phyloP scores from a whole-genome alignment of 2,329 filamentous ascomycete species.

The Pestalotiopsis fici region DNA sequence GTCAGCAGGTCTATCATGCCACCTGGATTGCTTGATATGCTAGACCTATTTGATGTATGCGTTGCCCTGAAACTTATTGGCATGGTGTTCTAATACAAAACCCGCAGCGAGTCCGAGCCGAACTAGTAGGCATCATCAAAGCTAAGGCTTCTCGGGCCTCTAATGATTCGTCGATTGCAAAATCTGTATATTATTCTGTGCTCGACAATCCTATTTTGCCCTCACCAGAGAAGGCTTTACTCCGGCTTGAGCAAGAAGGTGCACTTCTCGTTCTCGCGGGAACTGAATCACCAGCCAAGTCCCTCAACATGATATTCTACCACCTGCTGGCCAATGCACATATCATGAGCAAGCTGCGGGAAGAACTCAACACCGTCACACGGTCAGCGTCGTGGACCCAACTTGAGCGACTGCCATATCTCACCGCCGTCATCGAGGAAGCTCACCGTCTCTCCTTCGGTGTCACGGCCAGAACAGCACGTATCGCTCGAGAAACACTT shows the following conservation, averaged over 20 bases:
- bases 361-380: neutral
- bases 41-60: constrained; percentile 24
- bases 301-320: neutral
- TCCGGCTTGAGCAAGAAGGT: constrained; percentile 1
- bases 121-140: constrained; percentile 19
- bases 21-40: constrained; percentile 23
- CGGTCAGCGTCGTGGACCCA: neutral
- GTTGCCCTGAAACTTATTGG: constrained; percentile 20
- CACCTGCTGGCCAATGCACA: neutral
- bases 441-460: neutral
- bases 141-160: neutral
- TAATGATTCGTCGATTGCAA: constrained; percentile 13
- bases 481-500: constrained; percentile 24
- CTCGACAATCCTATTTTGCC: neutral
- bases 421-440: neutral
- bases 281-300: neutral
- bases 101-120: constrained; percentile 22
- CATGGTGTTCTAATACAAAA: constrained; percentile 21
- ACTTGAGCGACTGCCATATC: constrained; percentile 1
- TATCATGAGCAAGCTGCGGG: neutral
- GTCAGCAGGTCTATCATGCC: constrained; percentile 24
- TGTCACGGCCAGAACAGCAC: neutral
- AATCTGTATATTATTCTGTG: constrained; percentile 4
- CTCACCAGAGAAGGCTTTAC: neutral
- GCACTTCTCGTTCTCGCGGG: neutral